Conservation (phyloP, 306 rosid species). For the Vigna angularis region DNA sequence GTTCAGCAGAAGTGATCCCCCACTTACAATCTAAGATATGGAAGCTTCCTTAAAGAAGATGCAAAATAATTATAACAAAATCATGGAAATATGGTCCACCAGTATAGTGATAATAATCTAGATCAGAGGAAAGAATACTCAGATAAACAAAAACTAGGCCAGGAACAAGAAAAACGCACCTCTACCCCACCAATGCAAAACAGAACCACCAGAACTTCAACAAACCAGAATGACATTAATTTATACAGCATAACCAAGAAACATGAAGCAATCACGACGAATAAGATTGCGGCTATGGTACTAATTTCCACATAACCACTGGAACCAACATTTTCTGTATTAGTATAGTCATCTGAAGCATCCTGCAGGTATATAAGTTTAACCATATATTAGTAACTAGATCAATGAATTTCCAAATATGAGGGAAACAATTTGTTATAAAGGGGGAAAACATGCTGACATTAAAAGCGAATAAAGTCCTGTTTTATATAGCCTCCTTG, state of each 20-base stretch:
- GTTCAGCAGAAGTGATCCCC: not conserved
- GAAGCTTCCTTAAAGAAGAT: constrained; percentile 1
- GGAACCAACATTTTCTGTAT: constrained; percentile 65
- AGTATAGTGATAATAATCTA: constrained; percentile 22
- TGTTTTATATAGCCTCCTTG: not conserved
- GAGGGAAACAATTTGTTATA: constrained; percentile 8
- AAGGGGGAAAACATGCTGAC: constrained; percentile 25
- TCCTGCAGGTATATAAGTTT: constrained; percentile 61
- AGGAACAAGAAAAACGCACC: constrained; percentile 58
- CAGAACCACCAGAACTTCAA: constrained; percentile 91
- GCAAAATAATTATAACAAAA: not conserved
- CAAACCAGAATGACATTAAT: constrained; percentile 89
- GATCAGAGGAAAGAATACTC: constrained; percentile 22
- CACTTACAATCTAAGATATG: constrained; percentile 23
- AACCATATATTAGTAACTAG: constrained; percentile 25
- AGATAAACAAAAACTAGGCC: constrained; percentile 27
- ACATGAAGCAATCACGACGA: constrained; percentile 92
- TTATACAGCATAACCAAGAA: constrained; percentile 93
- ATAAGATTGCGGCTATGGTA: constrained; percentile 81
- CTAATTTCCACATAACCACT: constrained; percentile 81
- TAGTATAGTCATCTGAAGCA: constrained; percentile 73
- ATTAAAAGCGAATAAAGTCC: constrained; percentile 24
- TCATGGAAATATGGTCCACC: not conserved
- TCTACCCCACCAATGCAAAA: constrained; percentile 95
- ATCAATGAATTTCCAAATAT: constrained; percentile 33